Evolutionary conservation across 1,284 basidiomycete species (phyloP), one percentile per base, ranked within the genome.

Genomic region (Moesziomyces sp.): DNA sequence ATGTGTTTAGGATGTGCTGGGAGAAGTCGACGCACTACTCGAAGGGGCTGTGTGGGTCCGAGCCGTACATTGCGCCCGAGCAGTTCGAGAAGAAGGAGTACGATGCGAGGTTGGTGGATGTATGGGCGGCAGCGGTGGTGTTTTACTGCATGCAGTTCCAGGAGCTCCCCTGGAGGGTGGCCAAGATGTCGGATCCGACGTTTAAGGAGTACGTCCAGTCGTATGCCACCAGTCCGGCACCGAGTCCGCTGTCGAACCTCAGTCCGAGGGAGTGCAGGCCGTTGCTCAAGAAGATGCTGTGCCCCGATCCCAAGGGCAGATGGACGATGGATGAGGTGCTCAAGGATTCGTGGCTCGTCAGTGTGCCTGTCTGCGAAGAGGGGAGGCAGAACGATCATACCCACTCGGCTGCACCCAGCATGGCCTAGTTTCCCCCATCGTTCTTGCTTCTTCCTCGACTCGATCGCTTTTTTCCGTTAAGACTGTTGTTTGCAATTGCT

Each of bases 21-120:
- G 96, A 99, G 86, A 88, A 92, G 76, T 96, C 94, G 57, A 92
- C 97, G 47, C 96, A 99, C 85, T 91, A 98, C 89, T 94, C 92
- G 38, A 97, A 96, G 52, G 96, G 96, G 3, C 88, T 99, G 21
- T 99, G 96, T 80, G 96, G 96, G 13, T 95, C 93, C 70, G 97
- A 99, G 84, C 96, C 96, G 0, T 99, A 99, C 85, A 98, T 99
- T 80, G 96, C 96, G 16, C 96, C 96, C 26, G 96, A 99, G 85
- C 93, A 97, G 85, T 99, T 98, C 83, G 87, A 95, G 77, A 90
- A 91, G 82, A 96, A 97, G 89, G 96, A 96, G 82, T 99, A 99
- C 85, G 96, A 99, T 81, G 97, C 96, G 2, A 90, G 96, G 28
- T 88, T 96, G 4, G 96, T 99, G 73, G 96, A 99, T 82, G 93